Evolutionary conservation across 352 stramenopile genomes (phyloP), one percentile per base, ranked within the genome.

Genomic region (Globisporangium paroecandrum): DNA sequence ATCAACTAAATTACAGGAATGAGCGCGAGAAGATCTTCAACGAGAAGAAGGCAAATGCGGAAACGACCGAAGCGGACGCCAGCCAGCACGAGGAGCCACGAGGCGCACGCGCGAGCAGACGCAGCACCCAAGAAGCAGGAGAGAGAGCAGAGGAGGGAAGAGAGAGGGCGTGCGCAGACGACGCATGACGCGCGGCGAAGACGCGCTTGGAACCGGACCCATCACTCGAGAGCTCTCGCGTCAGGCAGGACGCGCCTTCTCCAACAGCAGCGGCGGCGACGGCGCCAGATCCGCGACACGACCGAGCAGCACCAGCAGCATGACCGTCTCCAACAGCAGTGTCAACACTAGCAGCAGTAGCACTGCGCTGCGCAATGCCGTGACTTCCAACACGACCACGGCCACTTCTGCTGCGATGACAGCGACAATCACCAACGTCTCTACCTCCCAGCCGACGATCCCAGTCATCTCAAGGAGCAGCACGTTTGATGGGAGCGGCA

Each of bases 271-370:
- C 51, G 32, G 32, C 20, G 47, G 41, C 6, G 41, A 13, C 41
- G 41, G 41, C 15, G 15, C 41, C 15, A 49, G 41, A 49, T 25
- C 41, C 54, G 43, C 64, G 8, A 32, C 41, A 38, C 36, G 34
- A 22, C 10, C 36, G 6, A 18, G 36, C 59, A 57, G 32, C 60
- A 32, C 29, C 29, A 62, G 22, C 55, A 54, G 20, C 24, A 88
- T 86, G 77, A 86, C 76, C 18, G 69, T 85, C 61, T 84, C 79
- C 6, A 85, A 58, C 68, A 81, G 75, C 65, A 79, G 72, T 55
- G 64, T n/a, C n/a, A 12, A 49, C 54, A 65, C 64, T 46, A 70
- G 29, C 56, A 41, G 54, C 58, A 59, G 62, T 60, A 49, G 56
- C 27, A n/a, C 22, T n/a, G 22, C 43, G 18, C 46, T 56, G 24